Evolutionary conservation across 306 rosid species (phyloP).

Genomic region (Dryas alaskensis): DNA sequence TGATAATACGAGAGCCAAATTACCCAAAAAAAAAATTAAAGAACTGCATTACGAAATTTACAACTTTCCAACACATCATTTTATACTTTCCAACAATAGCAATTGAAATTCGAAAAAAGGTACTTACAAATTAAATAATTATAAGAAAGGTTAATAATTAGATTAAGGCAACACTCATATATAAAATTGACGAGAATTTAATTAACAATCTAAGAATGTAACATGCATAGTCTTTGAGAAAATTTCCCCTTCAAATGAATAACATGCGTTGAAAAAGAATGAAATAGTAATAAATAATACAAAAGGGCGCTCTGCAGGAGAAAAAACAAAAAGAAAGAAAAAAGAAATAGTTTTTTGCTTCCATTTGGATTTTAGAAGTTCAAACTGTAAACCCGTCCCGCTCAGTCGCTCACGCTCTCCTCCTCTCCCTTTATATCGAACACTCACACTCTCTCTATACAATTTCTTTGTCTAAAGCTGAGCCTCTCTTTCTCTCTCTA

Average conservation of each 20-base stretch:
- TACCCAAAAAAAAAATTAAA: too few species aligned
- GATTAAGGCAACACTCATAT: not conserved
- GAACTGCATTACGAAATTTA: too few species aligned
- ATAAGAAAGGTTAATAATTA: not conserved
- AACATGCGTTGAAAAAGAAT: not conserved
- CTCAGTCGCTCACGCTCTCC: slow-evolving; percentile 35
- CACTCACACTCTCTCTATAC: slow-evolving; percentile 23
- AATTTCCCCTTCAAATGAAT: not conserved
- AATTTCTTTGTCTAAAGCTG: slow-evolving; percentile 3
- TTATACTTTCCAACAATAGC: too few species aligned
- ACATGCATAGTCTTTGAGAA: not conserved
- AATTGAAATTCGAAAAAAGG: too few species aligned
- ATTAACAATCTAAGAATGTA: not conserved
- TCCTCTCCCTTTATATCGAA: slow-evolving; percentile 34
- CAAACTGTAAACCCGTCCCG: slow-evolving; percentile 68
- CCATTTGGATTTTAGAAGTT: slow-evolving; percentile 41
- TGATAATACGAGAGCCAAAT: too few species aligned
- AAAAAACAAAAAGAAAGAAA: too few species aligned
- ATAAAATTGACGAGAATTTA: not conserved
- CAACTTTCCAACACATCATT: too few species aligned
- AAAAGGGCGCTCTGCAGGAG: not conserved
- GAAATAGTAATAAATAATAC: not conserved
- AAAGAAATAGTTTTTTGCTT: not conserved
- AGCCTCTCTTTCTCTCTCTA: not conserved
- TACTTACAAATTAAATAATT: accelerated